phyloP scores from a whole-genome alignment of 2,329 filamentous ascomycete species.

The Hysterium pulicare region DNA sequence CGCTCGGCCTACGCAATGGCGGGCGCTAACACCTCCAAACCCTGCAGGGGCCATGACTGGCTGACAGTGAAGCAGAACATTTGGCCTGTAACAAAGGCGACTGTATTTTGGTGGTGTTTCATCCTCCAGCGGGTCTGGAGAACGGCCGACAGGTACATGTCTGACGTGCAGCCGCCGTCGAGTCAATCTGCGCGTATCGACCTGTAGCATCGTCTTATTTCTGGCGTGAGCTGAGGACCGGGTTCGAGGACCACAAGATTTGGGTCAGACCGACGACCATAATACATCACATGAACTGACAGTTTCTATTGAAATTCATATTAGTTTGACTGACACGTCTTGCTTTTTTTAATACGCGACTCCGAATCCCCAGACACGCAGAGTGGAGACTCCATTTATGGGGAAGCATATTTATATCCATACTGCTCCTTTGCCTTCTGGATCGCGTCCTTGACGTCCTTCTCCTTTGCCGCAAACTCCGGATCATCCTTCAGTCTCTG shows the following conservation, averaged over 20 bases:
- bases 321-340: no score
- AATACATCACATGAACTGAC: constrained; percentile 1
- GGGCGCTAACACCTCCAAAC: background rate
- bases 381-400: no score
- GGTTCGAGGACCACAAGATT: background rate
- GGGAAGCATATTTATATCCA: constrained; percentile 44
- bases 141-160: no score
- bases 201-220: background rate
- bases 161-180: background rate
- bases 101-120: constrained; percentile 1
- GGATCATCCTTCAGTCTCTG: constrained; percentile 45
- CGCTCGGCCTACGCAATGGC: constrained; percentile 1
- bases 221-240: background rate
- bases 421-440: constrained; percentile 46
- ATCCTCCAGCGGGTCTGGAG: background rate
- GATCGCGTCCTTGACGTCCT: constrained; percentile 33
- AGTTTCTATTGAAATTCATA: no score
- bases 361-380: no score
- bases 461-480: constrained; percentile 48
- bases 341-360: no score
- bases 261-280: background rate
- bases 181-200: background rate
- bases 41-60: background rate
- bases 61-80: background rate
- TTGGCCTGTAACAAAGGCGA: background rate